Base-by-base conservation (phyloP, 352 stramenopile species). In the Aphanomyces euteiches region DNA sequence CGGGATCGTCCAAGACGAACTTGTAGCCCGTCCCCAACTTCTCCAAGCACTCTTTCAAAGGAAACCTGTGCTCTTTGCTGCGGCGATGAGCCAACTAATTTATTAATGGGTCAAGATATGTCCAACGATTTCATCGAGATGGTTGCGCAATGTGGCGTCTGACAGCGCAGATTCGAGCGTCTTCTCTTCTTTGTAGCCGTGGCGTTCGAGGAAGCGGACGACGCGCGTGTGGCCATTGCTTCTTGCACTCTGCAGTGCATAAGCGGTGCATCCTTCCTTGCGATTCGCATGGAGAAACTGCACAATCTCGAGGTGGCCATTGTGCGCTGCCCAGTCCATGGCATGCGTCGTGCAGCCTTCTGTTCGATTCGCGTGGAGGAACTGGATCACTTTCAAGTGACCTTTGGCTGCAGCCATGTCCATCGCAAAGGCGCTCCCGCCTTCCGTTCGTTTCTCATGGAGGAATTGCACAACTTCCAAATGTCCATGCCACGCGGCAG, bases 301-400 rank as follows among this genome's bases (percentile, higher is more conserved):
- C 1, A 89, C 72, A 13, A 87, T 67, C 3, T 73, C 47, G 39
- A 86, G 50, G 66, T 87, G 79, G 8, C 80, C 80, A 21, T 84
- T 79, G 45, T 71, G 77, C 0, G 84, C 81, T n/a, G 84, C 81
- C n/a, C 79, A 73, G 74, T 88, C 82, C 59, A 90, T 77, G 0
- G 82, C 82, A 53, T 82, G 79, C 60, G 78, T 74, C 0, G 78
- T 78, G 10, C 79, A 78, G 0, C 78, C 74, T 19, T 84, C 78
- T 1, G 59, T 73, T 5, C 76, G 80, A 43, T 77, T 72, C 3
- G 72, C 66, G n/a, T 82, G 78, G n/a, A 88, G 72, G 58, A 77
- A 88, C 67, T 84, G 21, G 4, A 89, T 75, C 36, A 87, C 77
- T 1, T 73, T 61, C 56, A 88, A 36, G 19, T 84, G 72, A 0